These are phyloP conservation scores for Yarrowia sp. DNA, from an alignment of 805 yeast species.

Conservation along the genomic window DNA sequence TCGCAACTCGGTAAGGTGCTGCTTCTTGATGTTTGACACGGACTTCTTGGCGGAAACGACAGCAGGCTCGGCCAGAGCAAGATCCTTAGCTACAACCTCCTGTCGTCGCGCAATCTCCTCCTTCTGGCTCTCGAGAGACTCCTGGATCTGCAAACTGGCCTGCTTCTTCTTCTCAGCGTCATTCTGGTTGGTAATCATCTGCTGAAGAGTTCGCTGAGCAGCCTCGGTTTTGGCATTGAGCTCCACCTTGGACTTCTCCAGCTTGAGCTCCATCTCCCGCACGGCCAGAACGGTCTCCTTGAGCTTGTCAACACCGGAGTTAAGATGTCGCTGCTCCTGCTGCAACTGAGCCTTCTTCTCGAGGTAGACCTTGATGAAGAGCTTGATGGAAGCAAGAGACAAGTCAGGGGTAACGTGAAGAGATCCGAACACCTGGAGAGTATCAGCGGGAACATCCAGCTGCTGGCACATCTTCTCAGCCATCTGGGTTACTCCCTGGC, in stretches of 20 bases:
- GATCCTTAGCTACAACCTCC: slow-evolving; percentile 62
- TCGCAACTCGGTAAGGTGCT: slow-evolving; percentile 85
- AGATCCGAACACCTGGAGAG: slow-evolving; percentile 55
- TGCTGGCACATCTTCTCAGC: slow-evolving; percentile 53
- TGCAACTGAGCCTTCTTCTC: slow-evolving; percentile 60
- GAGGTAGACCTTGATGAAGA: slow-evolving; percentile 55
- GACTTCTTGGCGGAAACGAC: slow-evolving; percentile 83
- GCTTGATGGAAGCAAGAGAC: slow-evolving; percentile 41
- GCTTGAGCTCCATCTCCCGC: slow-evolving; percentile 59
- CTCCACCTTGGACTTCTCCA: slow-evolving; percentile 60
- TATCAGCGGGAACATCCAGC: slow-evolving; percentile 59
- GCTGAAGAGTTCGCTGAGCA: slow-evolving; percentile 73
- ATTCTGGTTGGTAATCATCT: slow-evolving; percentile 82
- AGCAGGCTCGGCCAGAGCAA: slow-evolving; percentile 84
- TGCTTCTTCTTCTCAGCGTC: slow-evolving; percentile 92
- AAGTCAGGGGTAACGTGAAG: slow-evolving; percentile 53
- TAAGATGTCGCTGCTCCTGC: slow-evolving; percentile 72
- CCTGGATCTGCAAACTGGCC: slow-evolving; percentile 78
- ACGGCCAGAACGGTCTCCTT: slow-evolving; percentile 80
- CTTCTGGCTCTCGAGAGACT: slow-evolving; percentile 72
- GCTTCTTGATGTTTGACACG: slow-evolving; percentile 91
- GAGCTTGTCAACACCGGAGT: slow-evolving; percentile 74
- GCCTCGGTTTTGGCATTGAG: slow-evolving; percentile 66
- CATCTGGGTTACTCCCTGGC: slow-evolving; percentile 58
- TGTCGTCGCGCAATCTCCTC: slow-evolving; percentile 62